Evolutionary conservation across 441 rosid genomes (phyloP).

Genomic region (Melastoma candidum): DNA sequence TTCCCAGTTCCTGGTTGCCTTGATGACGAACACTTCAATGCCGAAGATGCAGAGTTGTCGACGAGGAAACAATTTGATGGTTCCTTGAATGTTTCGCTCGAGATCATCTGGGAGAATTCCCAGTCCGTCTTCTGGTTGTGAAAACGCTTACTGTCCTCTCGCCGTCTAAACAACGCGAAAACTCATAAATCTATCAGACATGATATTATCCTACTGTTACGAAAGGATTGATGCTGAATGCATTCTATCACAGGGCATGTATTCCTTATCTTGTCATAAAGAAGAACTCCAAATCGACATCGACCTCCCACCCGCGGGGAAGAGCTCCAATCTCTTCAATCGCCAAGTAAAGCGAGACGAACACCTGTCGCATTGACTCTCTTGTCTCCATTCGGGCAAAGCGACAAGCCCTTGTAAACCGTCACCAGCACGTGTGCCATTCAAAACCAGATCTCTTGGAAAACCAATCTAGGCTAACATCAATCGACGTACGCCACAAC

Average conservation of each 20-base stretch:
- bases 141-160: constrained; percentile 7
- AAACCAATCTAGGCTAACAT: too few relatives aligned
- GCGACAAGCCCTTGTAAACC: constrained; percentile 9
- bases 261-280: constrained; percentile 14
- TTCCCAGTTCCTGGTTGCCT: constrained; percentile 18
- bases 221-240: neutral
- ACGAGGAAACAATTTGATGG: constrained; percentile 21
- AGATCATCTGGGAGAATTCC: constrained; percentile 12
- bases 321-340: constrained; percentile 24
- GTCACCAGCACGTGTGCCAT: too few relatives aligned
- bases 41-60: constrained; percentile 28
- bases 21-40: constrained; percentile 22
- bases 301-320: constrained; percentile 27
- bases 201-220: too few relatives aligned
- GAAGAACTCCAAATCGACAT: constrained; percentile 30
- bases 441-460: too few relatives aligned
- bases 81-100: constrained; percentile 7
- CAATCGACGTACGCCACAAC: too few relatives aligned
- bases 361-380: constrained; percentile 17
- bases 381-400: constrained; percentile 26
- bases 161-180: neutral
- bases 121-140: constrained; percentile 13
- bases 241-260: constrained; percentile 26
- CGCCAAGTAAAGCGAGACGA: constrained; percentile 27
- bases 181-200: too few relatives aligned